Evolutionary conservation across 441 rosid species (phyloP).

Genomic region (Erodium moschatum): DNA sequence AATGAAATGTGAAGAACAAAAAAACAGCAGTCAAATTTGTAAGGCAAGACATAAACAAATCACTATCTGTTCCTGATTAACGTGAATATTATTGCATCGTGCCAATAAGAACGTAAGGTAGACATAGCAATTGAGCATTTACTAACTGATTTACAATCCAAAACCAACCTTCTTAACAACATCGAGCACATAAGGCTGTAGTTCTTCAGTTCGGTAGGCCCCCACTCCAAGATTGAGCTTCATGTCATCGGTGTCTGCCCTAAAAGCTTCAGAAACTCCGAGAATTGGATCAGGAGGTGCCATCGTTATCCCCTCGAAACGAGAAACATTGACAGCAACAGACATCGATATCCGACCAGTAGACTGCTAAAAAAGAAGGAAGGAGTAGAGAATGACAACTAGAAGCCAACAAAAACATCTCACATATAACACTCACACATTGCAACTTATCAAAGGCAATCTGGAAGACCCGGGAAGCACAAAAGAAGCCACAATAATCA

Average conservation of each 20-base stretch:
- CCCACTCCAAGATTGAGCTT: constrained; percentile 99
- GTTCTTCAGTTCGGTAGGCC: constrained; percentile 86
- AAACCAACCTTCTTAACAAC: constrained; percentile 80
- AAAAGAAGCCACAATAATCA: background rate
- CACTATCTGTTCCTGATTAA: background rate
- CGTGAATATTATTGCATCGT: background rate
- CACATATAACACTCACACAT: constrained; percentile 1
- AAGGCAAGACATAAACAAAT: background rate
- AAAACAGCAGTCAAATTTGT: background rate
- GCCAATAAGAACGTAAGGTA: background rate
- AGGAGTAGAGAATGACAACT: constrained; percentile 2
- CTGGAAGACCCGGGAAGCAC: background rate
- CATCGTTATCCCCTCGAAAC: constrained; percentile 75
- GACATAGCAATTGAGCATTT: background rate
- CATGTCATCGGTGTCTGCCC: constrained; percentile 58
- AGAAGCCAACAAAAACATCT: constrained; percentile 4
- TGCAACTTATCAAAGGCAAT: background rate
- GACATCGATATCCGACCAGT: constrained; percentile 55
- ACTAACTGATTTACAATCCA: background rate
- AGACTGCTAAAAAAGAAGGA: constrained; percentile 30
- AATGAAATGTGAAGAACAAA: background rate
- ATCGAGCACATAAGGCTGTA: constrained; percentile 86
- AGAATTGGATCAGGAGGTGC: constrained; percentile 98
- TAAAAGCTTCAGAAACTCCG: constrained; percentile 95
- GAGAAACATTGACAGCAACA: constrained; percentile 54